Conservation (phyloP, 169 alveolate genomes). For the Neospora caninum region DNA sequence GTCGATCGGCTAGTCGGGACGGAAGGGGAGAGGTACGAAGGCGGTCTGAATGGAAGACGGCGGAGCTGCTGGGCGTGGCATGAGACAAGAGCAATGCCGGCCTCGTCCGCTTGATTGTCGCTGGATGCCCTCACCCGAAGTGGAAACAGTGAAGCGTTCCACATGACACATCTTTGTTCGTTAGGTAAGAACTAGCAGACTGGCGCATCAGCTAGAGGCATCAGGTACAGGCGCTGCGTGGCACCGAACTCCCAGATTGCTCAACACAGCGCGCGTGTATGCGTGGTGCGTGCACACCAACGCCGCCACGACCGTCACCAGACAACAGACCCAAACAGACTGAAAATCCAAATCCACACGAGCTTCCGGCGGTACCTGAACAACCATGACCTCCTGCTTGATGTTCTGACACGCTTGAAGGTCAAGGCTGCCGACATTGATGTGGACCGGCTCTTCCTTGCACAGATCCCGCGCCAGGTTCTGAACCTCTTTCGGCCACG, state of each 20-base stretch:
- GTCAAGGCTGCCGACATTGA: conserved; percentile 94
- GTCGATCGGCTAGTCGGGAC: neutral
- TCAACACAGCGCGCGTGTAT: no score
- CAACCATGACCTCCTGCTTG: conserved; percentile 86
- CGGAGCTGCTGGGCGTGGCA: neutral
- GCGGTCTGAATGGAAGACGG: neutral
- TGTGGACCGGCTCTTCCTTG: conserved; percentile 95
- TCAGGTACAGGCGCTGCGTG: no score
- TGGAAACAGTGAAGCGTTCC: no score
- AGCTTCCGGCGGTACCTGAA: conserved; percentile 70
- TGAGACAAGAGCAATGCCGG: neutral
- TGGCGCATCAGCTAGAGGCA: no score
- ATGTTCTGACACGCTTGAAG: conserved; percentile 92
- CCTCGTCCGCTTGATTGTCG: neutral
- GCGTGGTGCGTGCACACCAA: no score
- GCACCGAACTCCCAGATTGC: no score
- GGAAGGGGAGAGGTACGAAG: neutral
- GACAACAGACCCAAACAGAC: no score
- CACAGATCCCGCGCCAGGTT: conserved; percentile 93
- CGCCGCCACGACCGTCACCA: no score
- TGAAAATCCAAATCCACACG: no score
- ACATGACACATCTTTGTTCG: no score
- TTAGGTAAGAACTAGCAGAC: no score
- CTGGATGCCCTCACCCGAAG: no score
- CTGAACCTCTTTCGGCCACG: conserved; percentile 98